Evolutionary conservation across 163 green algal genomes (phyloP).

Genomic region (Scenedesmus sp.): DNA sequence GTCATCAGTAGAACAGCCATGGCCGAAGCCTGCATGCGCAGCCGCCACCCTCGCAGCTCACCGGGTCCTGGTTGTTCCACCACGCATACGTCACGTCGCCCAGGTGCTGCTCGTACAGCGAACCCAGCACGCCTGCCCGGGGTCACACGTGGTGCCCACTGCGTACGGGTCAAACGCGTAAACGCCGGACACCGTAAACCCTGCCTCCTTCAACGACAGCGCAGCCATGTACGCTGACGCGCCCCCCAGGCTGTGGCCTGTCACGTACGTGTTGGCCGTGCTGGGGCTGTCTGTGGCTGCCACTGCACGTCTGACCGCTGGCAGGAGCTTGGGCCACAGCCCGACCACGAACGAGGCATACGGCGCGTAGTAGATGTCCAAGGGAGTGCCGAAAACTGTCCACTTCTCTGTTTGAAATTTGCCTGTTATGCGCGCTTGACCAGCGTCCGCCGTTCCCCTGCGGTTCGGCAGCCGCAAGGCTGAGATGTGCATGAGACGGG

Average conservation of each 20-base stretch:
- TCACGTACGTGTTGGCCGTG: background rate
- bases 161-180: conserved; percentile 20
- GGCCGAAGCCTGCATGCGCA: no score
- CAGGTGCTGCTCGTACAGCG: conserved; percentile 17
- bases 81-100: background rate
- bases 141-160: background rate
- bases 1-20: no score
- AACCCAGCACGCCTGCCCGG: conserved; percentile 9
- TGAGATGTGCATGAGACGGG: background rate
- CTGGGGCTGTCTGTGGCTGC: background rate
- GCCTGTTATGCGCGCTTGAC: background rate
- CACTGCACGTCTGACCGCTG: background rate
- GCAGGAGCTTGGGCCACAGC: background rate
- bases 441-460: conserved; percentile 30
- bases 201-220: background rate
- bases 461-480: background rate
- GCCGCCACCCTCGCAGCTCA: background rate
- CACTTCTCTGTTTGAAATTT: background rate
- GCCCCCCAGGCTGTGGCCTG: conserved; percentile 10
- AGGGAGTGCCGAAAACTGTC: background rate
- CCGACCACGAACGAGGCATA: background rate
- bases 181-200: background rate
- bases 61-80: conserved; percentile 48
- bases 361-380: conserved; percentile 12
- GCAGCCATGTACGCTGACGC: conserved; percentile 4